Base-by-base conservation (phyloP, 495 filamentous ascomycete species). In the Penicillium canescens region DNA sequence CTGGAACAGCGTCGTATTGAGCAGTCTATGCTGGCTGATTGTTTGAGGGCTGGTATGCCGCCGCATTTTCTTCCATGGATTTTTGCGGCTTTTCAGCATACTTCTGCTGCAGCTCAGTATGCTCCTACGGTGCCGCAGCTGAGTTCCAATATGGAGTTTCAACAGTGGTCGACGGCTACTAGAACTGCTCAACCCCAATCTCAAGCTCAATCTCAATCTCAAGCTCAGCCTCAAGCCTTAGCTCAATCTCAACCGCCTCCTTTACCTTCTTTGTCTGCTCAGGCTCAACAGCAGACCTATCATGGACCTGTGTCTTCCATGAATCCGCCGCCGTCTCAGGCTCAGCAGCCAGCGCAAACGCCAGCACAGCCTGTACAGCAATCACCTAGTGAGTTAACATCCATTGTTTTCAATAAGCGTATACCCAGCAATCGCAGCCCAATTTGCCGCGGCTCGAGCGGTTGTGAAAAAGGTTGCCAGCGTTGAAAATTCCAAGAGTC, bases 21-120 rank as follows among this genome's bases (percentile, higher is more conserved):
- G 66, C 83, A 89, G 65, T 83, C 86, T 45, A 96, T 98, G 73
- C 70, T 98, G 50, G 78, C 83, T 54, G 89, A 94, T 50, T 91
- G 92, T 31, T 68, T 96, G 54, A 77, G 81, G 52, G 85, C 88
- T 23, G 91, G 91, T 18, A 82, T 98, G 35, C 92, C 94, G 16
- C 90, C 92, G 35, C 78, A 88, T 37, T 82, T 96, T 78, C 81
- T 97, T 35, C 94, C 94, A 14, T 79, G 95, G 57, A 88, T 98
- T 45, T 96, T 97, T 66, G 87, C 88, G 11, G 90, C 89, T 36
- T 87, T 95, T 10, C 28, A 31, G 70, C 21, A 43, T 31, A 86
- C 85, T 44, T 80, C 83, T 21, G 83, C 86, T 28, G 86, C 84
- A 51, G 65, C 84, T 8, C 28, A 31, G 7, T 0, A 5, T 31